Percentiles rank a stretch among this genome's conserved stretches.
Evolutionary conservation across 805 yeast species (phyloP).

Genomic region (Monosporozyma siamensis): DNA sequence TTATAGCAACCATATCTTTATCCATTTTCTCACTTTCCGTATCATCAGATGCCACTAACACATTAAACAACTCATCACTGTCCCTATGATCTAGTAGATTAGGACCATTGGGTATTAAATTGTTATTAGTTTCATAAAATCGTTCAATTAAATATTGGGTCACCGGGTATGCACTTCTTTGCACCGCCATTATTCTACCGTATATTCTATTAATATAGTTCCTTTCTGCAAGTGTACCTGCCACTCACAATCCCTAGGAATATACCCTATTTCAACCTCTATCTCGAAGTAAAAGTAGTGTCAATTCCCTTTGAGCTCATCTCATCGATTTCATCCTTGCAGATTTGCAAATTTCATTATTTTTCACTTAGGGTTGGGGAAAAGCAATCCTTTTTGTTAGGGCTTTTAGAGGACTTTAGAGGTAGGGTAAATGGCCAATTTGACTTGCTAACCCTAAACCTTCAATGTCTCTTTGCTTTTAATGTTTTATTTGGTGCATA

Average conservation of each 20-base stretch:
- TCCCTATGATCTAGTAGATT: constrained; percentile 3
- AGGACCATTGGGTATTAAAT: constrained; percentile 3
- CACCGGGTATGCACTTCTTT: constrained; percentile 7
- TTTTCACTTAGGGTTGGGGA: too few species aligned
- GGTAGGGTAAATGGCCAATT: too few species aligned
- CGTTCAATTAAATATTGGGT: constrained; percentile 12
- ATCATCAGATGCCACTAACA: constrained; percentile 1
- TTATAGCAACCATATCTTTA: not conserved
- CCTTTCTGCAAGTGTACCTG: not conserved
- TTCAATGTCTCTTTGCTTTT: too few species aligned
- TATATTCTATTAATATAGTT: not conserved
- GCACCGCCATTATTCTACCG: not conserved
- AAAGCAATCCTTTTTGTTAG: too few species aligned
- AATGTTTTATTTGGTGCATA: too few species aligned
- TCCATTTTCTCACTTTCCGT: not conserved
- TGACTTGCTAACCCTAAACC: too few species aligned
- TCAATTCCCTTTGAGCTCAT: too few species aligned
- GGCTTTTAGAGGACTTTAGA: too few species aligned
- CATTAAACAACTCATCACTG: constrained; percentile 8
- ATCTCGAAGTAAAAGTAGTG: too few species aligned
- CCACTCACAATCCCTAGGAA: not conserved
- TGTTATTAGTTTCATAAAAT: constrained; percentile 7
- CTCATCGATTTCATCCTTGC: too few species aligned
- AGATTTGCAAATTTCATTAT: too few species aligned
- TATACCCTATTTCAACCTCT: too few species aligned